phyloP scores from a whole-genome alignment of 2,329 filamentous ascomycete species.

The Stachybotrys chlorohalonatus region DNA sequence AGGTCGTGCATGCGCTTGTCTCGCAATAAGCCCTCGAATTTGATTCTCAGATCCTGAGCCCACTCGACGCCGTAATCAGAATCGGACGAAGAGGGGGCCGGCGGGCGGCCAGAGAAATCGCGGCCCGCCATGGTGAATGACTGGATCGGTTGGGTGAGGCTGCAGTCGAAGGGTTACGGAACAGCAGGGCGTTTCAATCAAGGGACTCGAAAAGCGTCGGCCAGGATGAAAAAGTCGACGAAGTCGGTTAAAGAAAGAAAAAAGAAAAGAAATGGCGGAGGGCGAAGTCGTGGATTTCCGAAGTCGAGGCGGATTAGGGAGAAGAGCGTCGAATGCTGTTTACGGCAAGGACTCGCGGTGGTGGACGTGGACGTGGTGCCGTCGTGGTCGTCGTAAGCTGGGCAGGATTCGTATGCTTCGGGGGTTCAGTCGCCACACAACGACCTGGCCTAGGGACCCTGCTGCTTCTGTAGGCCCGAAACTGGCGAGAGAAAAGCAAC shows the following conservation, averaged over 20 bases:
- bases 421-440: slow-evolving; percentile 7
- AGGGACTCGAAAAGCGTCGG: not conserved
- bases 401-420: slow-evolving; percentile 14
- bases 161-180: not conserved
- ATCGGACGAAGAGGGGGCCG: slow-evolving; percentile 13
- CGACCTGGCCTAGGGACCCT: slow-evolving; percentile 11
- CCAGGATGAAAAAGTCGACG: not conserved
- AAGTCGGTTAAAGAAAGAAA: not conserved
- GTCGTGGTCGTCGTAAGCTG: slow-evolving; percentile 18
- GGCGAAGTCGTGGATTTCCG: not conserved
- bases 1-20: slow-evolving; percentile 83
- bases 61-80: slow-evolving; percentile 58
- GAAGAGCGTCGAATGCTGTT: not conserved
- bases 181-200: not conserved
- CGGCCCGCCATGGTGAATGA: slow-evolving; percentile 27
- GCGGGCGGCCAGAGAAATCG: slow-evolving; percentile 21
- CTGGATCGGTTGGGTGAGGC: not conserved
- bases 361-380: slow-evolving; percentile 5
- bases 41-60: slow-evolving; percentile 69
- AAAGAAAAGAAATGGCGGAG: not conserved
- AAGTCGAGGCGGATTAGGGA: not conserved
- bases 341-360: not conserved
- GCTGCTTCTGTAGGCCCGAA: not conserved
- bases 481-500: not conserved
- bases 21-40: slow-evolving; percentile 80